A percentile compares a stretch with the other conserved stretches of the same genome.
phyloP scores from a whole-genome alignment of 345 rosid species.

The Viola odorata region DNA sequence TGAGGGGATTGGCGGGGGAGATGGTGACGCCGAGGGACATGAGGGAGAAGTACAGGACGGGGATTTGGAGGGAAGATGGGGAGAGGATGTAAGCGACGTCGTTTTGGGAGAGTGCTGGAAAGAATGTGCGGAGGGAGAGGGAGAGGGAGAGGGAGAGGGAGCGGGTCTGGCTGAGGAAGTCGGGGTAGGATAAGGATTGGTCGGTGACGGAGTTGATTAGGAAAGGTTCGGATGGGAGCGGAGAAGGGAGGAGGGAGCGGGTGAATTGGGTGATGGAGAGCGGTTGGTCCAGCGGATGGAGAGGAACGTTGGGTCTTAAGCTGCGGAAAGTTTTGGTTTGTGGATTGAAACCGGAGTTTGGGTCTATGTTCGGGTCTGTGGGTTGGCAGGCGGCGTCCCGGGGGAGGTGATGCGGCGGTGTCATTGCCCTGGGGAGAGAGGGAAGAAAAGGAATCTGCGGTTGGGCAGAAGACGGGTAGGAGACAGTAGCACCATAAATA shows the following conservation, averaged over 20 bases:
- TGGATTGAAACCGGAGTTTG: slow-evolving; percentile 42
- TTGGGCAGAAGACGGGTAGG: background rate
- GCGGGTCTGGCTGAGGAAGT: slow-evolving; percentile 40
- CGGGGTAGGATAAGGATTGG: slow-evolving; percentile 9
- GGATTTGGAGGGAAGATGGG: slow-evolving; percentile 56
- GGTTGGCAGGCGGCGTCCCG: background rate
- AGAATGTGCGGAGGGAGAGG: slow-evolving; percentile 32
- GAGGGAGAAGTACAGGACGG: slow-evolving; percentile 63
- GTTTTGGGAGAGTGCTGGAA: slow-evolving; percentile 29
- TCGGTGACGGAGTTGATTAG: slow-evolving; percentile 44
- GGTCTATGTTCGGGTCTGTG: slow-evolving; percentile 24
- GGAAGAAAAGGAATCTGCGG: background rate
- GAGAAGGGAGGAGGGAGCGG: slow-evolving; percentile 43
- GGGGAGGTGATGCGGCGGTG: background rate
- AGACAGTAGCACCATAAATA: background rate
- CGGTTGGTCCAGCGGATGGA: slow-evolving; percentile 42
- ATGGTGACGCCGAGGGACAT: slow-evolving; percentile 61
- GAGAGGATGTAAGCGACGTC: slow-evolving; percentile 65
- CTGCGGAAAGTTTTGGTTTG: slow-evolving; percentile 46
- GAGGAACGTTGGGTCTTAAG: slow-evolving; percentile 41
- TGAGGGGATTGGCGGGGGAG: slow-evolving; percentile 68
- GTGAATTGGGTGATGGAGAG: slow-evolving; percentile 46
- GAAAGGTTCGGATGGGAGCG: slow-evolving; percentile 29
- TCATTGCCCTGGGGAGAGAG: background rate
- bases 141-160: slow-evolving; percentile 42